A percentile compares a stretch with the other conserved stretches of the same genome.
Conservation (phyloP, 768 basidiomycete genomes). For the Panaeolus cyanescens region DNA sequence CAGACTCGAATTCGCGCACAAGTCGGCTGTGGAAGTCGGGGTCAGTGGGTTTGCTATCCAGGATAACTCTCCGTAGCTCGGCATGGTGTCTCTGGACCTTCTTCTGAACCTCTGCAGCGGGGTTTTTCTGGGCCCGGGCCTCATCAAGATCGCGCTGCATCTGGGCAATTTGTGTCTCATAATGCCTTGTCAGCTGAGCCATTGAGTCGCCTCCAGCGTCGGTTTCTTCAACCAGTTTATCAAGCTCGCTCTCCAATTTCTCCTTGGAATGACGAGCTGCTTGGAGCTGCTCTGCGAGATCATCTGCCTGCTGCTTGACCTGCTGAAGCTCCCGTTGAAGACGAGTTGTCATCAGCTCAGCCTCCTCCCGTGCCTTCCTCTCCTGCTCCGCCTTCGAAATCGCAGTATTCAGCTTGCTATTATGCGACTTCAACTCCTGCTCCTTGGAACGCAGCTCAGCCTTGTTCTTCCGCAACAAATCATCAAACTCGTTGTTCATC, state of each 20-base stretch:
- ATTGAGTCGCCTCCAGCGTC: constrained; percentile 49
- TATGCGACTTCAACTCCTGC: constrained; percentile 62
- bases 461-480: constrained; percentile 74
- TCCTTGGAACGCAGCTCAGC: constrained; percentile 70
- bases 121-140: constrained; percentile 48
- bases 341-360: constrained; percentile 62
- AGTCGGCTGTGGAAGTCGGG: constrained; percentile 62
- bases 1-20: constrained; percentile 60
- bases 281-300: constrained; percentile 53
- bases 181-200: constrained; percentile 64
- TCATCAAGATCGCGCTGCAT: constrained; percentile 65
- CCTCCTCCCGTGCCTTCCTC: constrained; percentile 61
- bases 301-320: constrained; percentile 54
- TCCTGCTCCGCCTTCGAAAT: constrained; percentile 67
- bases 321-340: constrained; percentile 63
- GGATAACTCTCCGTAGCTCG: constrained; percentile 70
- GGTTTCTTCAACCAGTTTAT: constrained; percentile 62
- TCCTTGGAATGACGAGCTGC: constrained; percentile 63
- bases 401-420: constrained; percentile 59
- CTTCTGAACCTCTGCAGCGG: constrained; percentile 57
- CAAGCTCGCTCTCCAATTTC: constrained; percentile 66
- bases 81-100: constrained; percentile 68
- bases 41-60: constrained; percentile 57
- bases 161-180: constrained; percentile 60
- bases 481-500: constrained; percentile 80